Evolutionary conservation across 2,329 filamentous ascomycete species (phyloP), one percentile per base, ranked within the genome.

Genomic region (Fusarium oligoseptatum): DNA sequence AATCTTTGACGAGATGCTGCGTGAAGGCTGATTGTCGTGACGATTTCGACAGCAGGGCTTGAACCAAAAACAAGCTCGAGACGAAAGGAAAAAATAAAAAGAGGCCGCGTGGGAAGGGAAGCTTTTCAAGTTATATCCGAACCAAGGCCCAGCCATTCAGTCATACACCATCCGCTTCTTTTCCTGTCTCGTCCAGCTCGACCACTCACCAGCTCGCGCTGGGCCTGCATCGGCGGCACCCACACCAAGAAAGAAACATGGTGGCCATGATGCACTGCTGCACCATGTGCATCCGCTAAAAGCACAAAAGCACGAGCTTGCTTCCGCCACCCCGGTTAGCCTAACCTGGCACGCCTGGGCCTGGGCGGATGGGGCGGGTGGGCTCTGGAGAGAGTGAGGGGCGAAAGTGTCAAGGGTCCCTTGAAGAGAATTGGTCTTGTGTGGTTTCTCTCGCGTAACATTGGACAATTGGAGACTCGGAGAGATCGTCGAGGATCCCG

Each of bases 91-190:
- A 22, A 36, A 36, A 20, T 9, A 29, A 29, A 29, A 32, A 57
- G 32, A 37, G 32, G 32, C 36, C 56, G 56, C 56, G 56, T 43
- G 60, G 56, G 36, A 64, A 52, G 63, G 67, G 71, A 74, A 74
- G 62, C 57, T 64, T 72, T 74, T 29, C 67, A 71, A 65, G 72
- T 72, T 75, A 64, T 74, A 74, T 74, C 60, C 39, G 37, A 74
- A 55, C 34, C 37, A 56, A 32, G 50, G 48, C 56, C 45, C 57
- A 69, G 61, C 68, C 71, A 73, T 74, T 73, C 55, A 32, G 63
- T 63, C 56, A 64, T 63, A n/a, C 43, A 36, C 43, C 43, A 32
- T 65, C 63, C 56, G 71, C 52, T 56, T 71, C 69, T 60, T 72
- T 66, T 72, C 65, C 68, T 61, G 39, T 74, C 64, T 39, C 50